Conservation (phyloP, 2,329 filamentous ascomycete species). For the Claviceps purpurea region DNA sequence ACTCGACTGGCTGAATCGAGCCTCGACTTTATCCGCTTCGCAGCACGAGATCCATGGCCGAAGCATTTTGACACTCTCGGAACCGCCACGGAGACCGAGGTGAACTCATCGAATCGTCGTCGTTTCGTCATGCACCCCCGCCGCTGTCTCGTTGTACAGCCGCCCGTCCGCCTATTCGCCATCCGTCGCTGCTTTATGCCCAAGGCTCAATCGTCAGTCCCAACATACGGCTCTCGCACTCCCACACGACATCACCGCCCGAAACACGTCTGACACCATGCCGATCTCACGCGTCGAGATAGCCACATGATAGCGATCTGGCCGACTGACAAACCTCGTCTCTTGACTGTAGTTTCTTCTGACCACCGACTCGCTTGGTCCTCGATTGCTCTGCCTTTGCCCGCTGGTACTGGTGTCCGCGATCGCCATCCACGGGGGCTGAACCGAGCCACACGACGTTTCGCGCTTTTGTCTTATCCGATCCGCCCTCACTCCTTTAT, state of each 20-base stretch:
- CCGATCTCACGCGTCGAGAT: not conserved
- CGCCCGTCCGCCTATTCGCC: not conserved
- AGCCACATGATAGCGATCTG: not conserved
- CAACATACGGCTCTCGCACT: not conserved
- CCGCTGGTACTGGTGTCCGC: not conserved
- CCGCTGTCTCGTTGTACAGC: not conserved
- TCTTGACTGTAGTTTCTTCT: not conserved
- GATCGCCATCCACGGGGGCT: not conserved
- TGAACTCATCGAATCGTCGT: not conserved
- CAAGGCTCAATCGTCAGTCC: not conserved
- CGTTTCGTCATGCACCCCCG: not conserved
- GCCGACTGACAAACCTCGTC: not conserved
- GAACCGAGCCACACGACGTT: not conserved
- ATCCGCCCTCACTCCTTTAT: constrained; percentile 1
- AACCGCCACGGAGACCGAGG: not conserved
- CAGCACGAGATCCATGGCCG: not conserved
- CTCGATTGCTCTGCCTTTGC: not conserved
- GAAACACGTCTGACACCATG: too few relatives aligned
- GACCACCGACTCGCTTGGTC: not conserved
- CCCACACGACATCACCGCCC: too few relatives aligned
- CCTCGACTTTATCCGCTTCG: not conserved
- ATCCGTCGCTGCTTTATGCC: not conserved
- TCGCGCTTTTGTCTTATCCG: not conserved
- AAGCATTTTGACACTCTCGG: not conserved
- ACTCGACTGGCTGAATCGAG: not conserved